Evolutionary conservation across 2,329 filamentous ascomycete species (phyloP), one percentile per base, ranked within the genome.

Genomic region (Neophaeococcomyces mojaviensis): DNA sequence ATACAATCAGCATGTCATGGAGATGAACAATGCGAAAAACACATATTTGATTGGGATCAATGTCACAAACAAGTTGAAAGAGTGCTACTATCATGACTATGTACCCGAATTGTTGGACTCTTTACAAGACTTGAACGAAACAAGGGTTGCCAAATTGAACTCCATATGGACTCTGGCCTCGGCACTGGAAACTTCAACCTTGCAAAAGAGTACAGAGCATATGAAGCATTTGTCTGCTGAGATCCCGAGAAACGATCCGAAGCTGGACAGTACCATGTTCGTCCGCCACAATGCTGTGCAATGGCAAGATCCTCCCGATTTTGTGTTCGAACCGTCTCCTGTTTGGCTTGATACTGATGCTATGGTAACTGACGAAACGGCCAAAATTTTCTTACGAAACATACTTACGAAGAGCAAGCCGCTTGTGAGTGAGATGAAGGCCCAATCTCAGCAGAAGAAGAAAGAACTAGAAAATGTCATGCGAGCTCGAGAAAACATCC

Each of bases 11-110:
- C 90, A 97, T 65, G 75, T 94, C 49, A 70, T 82, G 49, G 92
- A 98, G 57, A 97, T 97, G 92, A 86, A 92, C 68, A 98, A 98
- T 63, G 78, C 84, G 64, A 98, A 98, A 73, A 98, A 98, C 64
- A 88, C 86, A n/a, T 98, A 98, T 62, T 71, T 98, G 50, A 95
- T 98, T 59, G 78, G 81, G 50, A 95, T 98, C 69, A 94, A 94
- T 62, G 87, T 97, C 48, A 94, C 89, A 28, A 98, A 98, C 68
- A 94, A 92, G 70, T 83, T 95, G 61, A 98, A 97, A 70, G 88
- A 96, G 63, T 87, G 84, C 61, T 97, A 97, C 70, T 98, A 95
- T 61, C 84, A 97, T 63, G 88, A 96, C 65, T 97, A 97, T 64
- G 77, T 98, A 16, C 92, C 92, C 7, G 92, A 97, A 61, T 70